Evolutionary conservation across 2,329 filamentous ascomycete species (phyloP).

Genomic region (Cladorrhinum sp.): DNA sequence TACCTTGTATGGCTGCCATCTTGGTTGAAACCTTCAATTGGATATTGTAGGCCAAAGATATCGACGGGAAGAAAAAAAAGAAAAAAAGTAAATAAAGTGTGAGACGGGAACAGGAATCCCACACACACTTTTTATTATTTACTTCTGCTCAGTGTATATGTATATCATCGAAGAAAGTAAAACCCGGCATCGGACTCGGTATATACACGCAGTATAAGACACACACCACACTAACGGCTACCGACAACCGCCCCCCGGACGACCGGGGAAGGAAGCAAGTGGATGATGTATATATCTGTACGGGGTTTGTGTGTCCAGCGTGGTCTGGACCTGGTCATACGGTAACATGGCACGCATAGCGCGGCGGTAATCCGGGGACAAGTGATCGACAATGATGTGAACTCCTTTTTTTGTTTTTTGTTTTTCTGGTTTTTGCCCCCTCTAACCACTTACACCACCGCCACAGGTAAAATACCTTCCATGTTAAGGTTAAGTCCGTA

Average conservation of each 20-base stretch:
- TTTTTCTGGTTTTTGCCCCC: neutral
- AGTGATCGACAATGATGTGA: neutral
- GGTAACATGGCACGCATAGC: too few relatives aligned
- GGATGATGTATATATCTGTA: too few relatives aligned
- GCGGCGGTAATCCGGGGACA: too few relatives aligned
- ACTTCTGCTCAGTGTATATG: too few relatives aligned
- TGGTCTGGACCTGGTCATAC: too few relatives aligned
- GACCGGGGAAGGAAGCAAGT: neutral
- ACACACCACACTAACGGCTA: neutral
- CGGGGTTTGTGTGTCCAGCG: too few relatives aligned
- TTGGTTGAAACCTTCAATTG: neutral
- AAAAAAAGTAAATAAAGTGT: neutral
- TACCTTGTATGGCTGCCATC: neutral
- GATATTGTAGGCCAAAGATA: too few relatives aligned
- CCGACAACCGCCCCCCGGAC: neutral
- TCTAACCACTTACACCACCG: neutral
- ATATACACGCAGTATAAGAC: too few relatives aligned
- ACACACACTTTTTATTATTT: too few relatives aligned
- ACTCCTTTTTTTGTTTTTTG: neutral
- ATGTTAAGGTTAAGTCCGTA: neutral
- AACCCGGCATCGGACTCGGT: neutral
- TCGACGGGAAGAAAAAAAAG: neutral
- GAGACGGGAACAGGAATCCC: neutral
- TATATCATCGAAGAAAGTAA: neutral
- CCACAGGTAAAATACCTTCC: neutral